Evolutionary conservation across 2,329 filamentous ascomycete genomes (phyloP).

Genomic region (Aspergillus brunneoviolaceus): DNA sequence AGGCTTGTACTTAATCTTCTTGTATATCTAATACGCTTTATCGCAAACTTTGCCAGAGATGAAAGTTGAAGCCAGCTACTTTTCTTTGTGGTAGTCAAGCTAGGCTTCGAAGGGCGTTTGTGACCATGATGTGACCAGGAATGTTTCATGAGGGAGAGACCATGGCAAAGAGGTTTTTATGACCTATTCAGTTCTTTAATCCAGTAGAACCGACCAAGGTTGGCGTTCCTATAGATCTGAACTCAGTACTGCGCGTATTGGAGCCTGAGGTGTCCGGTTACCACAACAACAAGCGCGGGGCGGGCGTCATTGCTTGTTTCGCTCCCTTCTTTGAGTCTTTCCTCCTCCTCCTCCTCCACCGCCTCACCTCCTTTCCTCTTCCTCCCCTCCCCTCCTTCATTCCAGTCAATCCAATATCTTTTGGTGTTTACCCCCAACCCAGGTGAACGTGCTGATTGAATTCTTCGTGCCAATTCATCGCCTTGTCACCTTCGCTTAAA

Average conservation of each 20-base stretch:
- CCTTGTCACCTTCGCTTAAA: conserved; percentile 4
- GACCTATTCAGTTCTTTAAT: too few species aligned
- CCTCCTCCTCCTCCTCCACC: conserved; percentile 3
- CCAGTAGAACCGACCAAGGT: too few species aligned
- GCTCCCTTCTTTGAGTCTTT: background rate
- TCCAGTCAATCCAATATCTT: background rate
- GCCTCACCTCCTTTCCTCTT: conserved; percentile 10
- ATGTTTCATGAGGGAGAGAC: conserved; percentile 1
- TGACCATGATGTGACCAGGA: background rate
- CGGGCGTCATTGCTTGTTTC: conserved; percentile 2
- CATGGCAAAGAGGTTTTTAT: background rate
- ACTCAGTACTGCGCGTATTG: background rate
- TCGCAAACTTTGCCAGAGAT: background rate
- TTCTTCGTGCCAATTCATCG: background rate
- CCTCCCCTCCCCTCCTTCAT: conserved; percentile 10
- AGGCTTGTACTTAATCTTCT: background rate
- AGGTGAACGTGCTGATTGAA: background rate
- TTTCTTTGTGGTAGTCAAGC: background rate
- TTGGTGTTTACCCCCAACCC: background rate
- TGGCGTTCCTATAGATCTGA: background rate
- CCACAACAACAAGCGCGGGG: conserved; percentile 22
- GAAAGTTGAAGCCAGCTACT: background rate
- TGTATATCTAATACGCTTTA: conserved; percentile 5
- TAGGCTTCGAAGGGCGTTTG: background rate
- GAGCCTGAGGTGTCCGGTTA: conserved; percentile 16